Percentiles rank a stretch among this genome's conserved stretches.
Conservation (phyloP, 2,329 filamentous ascomycete genomes). For the Chalara sp. region DNA sequence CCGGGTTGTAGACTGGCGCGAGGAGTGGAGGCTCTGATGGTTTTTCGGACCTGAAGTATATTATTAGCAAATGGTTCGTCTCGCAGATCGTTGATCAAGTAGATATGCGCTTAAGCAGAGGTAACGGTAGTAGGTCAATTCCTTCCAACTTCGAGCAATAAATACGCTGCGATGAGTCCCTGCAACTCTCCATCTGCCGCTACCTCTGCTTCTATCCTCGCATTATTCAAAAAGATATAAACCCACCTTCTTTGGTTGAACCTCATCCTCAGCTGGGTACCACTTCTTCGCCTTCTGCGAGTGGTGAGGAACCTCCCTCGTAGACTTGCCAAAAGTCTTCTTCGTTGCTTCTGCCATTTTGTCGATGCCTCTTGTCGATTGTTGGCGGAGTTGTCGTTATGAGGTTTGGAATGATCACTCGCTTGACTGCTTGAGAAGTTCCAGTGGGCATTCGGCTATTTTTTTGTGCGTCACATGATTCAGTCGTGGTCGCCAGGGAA, state of each 20-base stretch:
- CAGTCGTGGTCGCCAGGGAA: too few relatives aligned
- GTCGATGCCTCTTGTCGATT: conserved; percentile 36
- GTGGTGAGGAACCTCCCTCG: conserved; percentile 80
- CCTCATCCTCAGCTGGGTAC: conserved; percentile 93
- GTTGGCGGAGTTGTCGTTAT: neutral
- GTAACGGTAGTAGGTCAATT: too few relatives aligned
- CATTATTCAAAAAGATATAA: neutral
- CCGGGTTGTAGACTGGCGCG: conserved; percentile 88
- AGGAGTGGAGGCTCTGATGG: conserved; percentile 78
- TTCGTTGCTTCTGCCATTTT: conserved; percentile 45
- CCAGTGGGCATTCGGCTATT: too few relatives aligned
- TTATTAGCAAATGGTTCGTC: conserved; percentile 15
- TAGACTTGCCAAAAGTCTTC: conserved; percentile 97
- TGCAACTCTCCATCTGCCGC: too few relatives aligned
- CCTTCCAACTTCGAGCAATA: too few relatives aligned
- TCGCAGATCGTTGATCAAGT: too few relatives aligned
- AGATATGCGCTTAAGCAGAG: too few relatives aligned
- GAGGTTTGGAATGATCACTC: neutral
- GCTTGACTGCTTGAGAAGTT: too few relatives aligned
- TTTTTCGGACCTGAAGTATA: conserved; percentile 79
- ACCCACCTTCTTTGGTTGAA: conserved; percentile 88
- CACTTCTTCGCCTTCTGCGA: conserved; percentile 96
- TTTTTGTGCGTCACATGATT: too few relatives aligned
- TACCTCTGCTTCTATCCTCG: too few relatives aligned
- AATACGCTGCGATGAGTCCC: too few relatives aligned